phyloP scores from a whole-genome alignment of 192 early-diverging fungal genomes.

The Polychytrium aggregatum region DNA sequence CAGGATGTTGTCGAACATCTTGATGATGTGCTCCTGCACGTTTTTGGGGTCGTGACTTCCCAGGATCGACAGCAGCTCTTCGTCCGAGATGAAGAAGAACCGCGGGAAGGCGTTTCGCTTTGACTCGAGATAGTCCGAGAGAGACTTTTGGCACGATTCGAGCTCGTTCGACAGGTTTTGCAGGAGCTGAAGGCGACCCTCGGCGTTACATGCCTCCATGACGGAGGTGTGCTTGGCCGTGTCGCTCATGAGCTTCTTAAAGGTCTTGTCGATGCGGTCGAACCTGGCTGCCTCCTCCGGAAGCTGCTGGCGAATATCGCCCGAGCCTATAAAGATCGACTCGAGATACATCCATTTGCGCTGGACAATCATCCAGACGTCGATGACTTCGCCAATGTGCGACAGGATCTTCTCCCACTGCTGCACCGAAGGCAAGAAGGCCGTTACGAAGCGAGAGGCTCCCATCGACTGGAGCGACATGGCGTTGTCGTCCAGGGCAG shows the following conservation, averaged over 20 bases:
- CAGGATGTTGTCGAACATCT: conserved; percentile 53
- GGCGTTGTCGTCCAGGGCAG: conserved; percentile 43
- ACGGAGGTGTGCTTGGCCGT: conserved; percentile 41
- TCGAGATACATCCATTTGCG: conserved; percentile 54
- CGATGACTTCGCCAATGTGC: conserved; percentile 43
- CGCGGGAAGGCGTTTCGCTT: conserved; percentile 48
- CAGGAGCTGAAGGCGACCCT: conserved; percentile 37
- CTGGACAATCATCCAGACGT: conserved; percentile 52
- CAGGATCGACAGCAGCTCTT: conserved; percentile 51
- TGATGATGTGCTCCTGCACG: conserved; percentile 54
- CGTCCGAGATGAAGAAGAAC: conserved; percentile 54
- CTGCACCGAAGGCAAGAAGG: conserved; percentile 42
- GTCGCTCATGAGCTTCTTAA: conserved; percentile 49
- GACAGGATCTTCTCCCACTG: conserved; percentile 51
- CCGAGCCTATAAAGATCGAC: conserved; percentile 46
- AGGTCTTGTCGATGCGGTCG: conserved; percentile 44
- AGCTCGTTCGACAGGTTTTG: conserved; percentile 39
- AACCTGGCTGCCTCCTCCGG: conserved; percentile 50
- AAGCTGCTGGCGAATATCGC: conserved; percentile 45
- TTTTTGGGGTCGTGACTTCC: conserved; percentile 48
- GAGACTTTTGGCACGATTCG: conserved; percentile 48
- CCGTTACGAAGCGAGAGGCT: conserved; percentile 41
- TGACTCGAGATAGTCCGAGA: conserved; percentile 49
- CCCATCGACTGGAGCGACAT: conserved; percentile 46
- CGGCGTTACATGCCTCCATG: conserved; percentile 41